A percentile compares a stretch with the other conserved stretches of the same genome.
phyloP scores from a whole-genome alignment of 2,329 filamentous ascomycete genomes.

The Trichoderma sp. region DNA sequence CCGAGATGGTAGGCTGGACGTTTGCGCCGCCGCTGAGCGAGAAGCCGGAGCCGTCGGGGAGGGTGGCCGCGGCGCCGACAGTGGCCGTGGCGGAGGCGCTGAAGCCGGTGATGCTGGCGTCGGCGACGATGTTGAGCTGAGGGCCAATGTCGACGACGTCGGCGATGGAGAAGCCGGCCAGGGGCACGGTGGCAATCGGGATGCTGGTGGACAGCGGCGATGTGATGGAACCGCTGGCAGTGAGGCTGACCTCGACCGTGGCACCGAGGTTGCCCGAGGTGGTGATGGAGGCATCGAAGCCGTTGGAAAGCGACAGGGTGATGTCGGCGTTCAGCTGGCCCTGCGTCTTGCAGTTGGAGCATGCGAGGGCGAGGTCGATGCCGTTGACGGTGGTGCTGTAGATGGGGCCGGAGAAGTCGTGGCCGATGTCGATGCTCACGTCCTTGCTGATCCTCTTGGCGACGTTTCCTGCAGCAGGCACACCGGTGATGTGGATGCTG shows the following conservation, averaged over 20 bases:
- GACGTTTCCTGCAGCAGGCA: neutral
- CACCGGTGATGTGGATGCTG: constrained; percentile 5
- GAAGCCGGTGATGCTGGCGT: constrained; percentile 7
- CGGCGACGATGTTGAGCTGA: constrained; percentile 8
- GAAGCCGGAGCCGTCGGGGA: constrained; percentile 16
- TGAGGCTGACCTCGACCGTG: constrained; percentile 1
- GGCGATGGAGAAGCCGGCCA: constrained; percentile 13
- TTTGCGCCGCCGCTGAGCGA: neutral
- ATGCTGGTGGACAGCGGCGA: neutral
- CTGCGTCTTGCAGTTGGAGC: constrained; percentile 13
- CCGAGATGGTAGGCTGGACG: neutral
- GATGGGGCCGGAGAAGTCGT: constrained; percentile 10
- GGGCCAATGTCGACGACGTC: constrained; percentile 15
- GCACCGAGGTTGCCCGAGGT: constrained; percentile 11
- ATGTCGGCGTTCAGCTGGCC: constrained; percentile 8
- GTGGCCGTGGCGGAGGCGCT: neutral
- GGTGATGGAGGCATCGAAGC: constrained; percentile 4
- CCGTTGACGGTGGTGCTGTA: constrained; percentile 1
- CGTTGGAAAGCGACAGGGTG: constrained; percentile 3
- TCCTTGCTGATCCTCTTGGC: neutral
- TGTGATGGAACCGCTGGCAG: neutral
- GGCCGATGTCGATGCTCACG: neutral
- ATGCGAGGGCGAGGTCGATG: neutral
- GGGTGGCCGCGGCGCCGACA: constrained; percentile 5
- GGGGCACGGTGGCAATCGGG: constrained; percentile 4